A percentile compares a stretch with the other conserved stretches of the same genome.
Conservation (phyloP, 129 eudicot species). For the Helianthus tuberosus region DNA sequence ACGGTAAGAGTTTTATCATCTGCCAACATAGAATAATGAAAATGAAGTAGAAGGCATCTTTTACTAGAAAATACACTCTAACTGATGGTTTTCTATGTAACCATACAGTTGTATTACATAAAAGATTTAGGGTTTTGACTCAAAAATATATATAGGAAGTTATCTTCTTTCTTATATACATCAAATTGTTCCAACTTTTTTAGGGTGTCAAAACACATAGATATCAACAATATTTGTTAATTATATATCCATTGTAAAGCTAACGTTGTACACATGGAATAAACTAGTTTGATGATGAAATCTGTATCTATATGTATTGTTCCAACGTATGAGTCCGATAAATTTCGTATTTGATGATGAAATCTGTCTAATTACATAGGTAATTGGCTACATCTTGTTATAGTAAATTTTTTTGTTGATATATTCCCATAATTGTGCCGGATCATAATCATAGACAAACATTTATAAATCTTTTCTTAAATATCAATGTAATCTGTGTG, state of each 20-base stretch:
- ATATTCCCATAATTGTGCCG: neutral
- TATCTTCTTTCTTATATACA: neutral
- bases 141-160: neutral
- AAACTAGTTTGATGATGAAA: neutral
- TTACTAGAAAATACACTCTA: too few relatives aligned
- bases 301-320: slow-evolving; percentile 7
- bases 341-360: neutral
- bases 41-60: too few relatives aligned
- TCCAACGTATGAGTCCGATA: neutral
- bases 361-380: neutral
- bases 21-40: too few relatives aligned
- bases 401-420: neutral
- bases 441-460: neutral
- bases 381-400: neutral
- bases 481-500: neutral
- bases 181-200: neutral
- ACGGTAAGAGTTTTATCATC: too few relatives aligned
- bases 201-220: neutral
- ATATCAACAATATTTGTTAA: neutral
- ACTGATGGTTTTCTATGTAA: too few relatives aligned
- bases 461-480: slow-evolving; percentile 4
- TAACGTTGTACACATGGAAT: neutral
- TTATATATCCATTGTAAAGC: neutral
- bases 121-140: neutral
- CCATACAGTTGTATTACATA: neutral